These are phyloP conservation scores for Rhynchospora pubera DNA, from an alignment of 176 grass and related monocot species.

Conservation along the genomic window DNA sequence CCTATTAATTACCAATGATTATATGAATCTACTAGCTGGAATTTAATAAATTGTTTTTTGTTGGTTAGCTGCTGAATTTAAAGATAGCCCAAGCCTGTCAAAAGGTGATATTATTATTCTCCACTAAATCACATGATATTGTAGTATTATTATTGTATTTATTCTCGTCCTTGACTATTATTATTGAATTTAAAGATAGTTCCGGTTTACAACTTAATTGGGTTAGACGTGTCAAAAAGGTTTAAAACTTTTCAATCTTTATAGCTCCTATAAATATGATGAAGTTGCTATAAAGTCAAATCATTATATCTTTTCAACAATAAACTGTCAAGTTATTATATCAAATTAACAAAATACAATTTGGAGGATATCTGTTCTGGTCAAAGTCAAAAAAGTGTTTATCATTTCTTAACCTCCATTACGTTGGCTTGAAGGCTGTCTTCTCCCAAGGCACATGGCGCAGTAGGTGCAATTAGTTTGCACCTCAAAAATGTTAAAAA, in stretches of 20 bases:
- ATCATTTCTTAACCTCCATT: background rate
- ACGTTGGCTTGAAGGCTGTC: slow-evolving; percentile 15
- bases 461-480: background rate
- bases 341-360: background rate
- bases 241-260: background rate
- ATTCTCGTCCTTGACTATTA: too few species aligned
- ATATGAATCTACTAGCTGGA: background rate
- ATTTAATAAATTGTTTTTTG: background rate
- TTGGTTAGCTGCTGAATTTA: too few species aligned
- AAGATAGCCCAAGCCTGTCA: too few species aligned
- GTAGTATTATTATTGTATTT: too few species aligned
- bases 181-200: too few species aligned
- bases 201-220: background rate
- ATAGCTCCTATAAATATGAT: background rate
- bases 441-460: slow-evolving; percentile 25
- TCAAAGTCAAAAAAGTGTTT: slow-evolving; percentile 25
- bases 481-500: background rate
- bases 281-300: background rate
- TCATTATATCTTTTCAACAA: background rate
- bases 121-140: too few species aligned
- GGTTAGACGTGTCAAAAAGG: background rate
- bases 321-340: slow-evolving; percentile 3
- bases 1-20: slow-evolving; percentile 15
- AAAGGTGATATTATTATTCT: too few species aligned
- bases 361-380: background rate